Base-by-base conservation (phyloP, 345 rosid species). In the Gossypium ekmanianum region DNA sequence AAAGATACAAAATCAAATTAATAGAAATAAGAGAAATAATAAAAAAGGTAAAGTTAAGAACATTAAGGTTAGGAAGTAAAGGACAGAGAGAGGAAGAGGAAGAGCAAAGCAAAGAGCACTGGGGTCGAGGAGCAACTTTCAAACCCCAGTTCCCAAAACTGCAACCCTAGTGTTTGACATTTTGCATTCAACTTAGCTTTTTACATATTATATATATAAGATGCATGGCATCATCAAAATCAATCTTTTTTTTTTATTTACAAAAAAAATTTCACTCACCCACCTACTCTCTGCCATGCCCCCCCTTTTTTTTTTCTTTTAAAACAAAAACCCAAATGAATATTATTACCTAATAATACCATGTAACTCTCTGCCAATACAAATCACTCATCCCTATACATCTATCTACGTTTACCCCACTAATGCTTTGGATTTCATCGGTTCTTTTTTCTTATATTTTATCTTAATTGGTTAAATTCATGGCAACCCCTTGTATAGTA, bases 121-220 rank as follows among this genome's bases (percentile, higher is more conserved):
- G 34, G 66, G 84, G 84, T 78, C 52, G 73, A 78, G 61, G 65
- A 69, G 68, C 48, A 68, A 76, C 81, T 83, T 85, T 83, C 85
- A 82, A 82, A 75, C 81, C 73, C 84, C 90, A 77, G 76, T 83
- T 87, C 92, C 88, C 87, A 76, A 83, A 79, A 84, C 83, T 71
- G 84, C 77, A 87, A 80, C 61, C 87, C 77, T 89, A 83, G 92
- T 77, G 89, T 88, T 89, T 89, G 94, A 90, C 94, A 87, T 88
- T 89, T 93, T 88, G 92, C 89, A 83, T 78, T 87, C 76, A 39
- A 41, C 74, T 72, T 83, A 82, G 80, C 79, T 61, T 56, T 3
- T 56, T 10, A 34, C 2, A 48, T 3, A 48, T 48, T 48, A 12
- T 48, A 11, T 48, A 12, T 34, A 11, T 3, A 48, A 48, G 52